Conservation (phyloP, 2,329 filamentous ascomycete genomes). For the Pseudogymnoascus sp. region DNA sequence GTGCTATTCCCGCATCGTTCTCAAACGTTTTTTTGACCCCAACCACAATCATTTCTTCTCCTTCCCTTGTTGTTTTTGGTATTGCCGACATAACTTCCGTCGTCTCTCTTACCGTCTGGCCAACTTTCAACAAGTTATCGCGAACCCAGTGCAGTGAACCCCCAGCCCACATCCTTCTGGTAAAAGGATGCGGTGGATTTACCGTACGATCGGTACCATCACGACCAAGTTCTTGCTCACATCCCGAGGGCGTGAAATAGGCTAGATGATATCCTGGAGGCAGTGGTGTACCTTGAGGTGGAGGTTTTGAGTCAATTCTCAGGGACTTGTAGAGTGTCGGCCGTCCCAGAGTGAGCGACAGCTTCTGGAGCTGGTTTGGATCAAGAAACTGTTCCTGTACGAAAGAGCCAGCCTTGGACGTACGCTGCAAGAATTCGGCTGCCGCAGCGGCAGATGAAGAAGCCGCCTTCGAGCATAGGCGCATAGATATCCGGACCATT, state of each 20-base stretch:
- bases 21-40: conserved; percentile 56
- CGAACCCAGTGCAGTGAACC: conserved; percentile 49
- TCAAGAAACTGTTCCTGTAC: conserved; percentile 46
- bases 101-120: conserved; percentile 49
- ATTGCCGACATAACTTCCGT: conserved; percentile 49
- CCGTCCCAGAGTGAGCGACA: conserved; percentile 52
- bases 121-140: conserved; percentile 42
- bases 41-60: conserved; percentile 58
- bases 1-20: conserved; percentile 43
- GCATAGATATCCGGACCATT: background rate
- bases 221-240: conserved; percentile 48
- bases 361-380: conserved; percentile 56
- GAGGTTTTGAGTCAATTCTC: conserved; percentile 13
- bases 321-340: conserved; percentile 21
- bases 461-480: background rate
- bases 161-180: conserved; percentile 62
- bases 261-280: conserved; percentile 57
- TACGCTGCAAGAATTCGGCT: background rate
- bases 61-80: conserved; percentile 49
- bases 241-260: conserved; percentile 55
- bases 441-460: background rate
- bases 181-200: conserved; percentile 55
- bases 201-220: conserved; percentile 55
- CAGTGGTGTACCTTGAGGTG: conserved; percentile 44
- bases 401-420: background rate